Evolutionary conservation across 768 basidiomycete genomes (phyloP).

Genomic region (Lentinula detonsa): DNA sequence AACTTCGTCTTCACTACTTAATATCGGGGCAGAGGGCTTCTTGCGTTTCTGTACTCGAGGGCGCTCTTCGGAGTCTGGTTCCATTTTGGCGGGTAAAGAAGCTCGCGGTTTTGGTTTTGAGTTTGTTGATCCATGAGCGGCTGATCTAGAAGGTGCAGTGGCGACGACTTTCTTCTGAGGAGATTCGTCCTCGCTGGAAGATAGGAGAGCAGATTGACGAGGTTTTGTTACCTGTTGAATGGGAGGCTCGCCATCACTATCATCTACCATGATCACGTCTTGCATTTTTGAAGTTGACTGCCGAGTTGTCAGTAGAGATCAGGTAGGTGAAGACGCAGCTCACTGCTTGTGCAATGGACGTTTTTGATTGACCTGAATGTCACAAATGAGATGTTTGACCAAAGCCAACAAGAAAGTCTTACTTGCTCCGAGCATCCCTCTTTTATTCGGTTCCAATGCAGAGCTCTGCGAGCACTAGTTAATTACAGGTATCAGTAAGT

Average conservation of each 20-base stretch:
- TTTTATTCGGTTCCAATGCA: background rate
- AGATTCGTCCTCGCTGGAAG: background rate
- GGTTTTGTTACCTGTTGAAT: background rate
- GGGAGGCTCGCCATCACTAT: background rate
- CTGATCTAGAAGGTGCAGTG: background rate
- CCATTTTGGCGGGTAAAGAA: background rate
- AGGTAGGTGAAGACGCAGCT: background rate
- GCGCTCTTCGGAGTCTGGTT: background rate
- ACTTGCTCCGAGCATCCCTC: background rate
- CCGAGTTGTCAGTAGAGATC: background rate
- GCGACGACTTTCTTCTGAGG: background rate
- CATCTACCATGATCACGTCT: constrained; percentile 3
- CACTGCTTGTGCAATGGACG: background rate
- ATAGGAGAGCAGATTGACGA: background rate
- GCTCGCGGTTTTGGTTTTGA: background rate
- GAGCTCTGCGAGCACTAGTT: background rate
- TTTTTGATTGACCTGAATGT: background rate
- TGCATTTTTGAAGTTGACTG: background rate
- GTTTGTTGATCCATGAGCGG: background rate
- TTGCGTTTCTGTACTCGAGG: constrained; percentile 5
- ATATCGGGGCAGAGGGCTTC: constrained; percentile 5
- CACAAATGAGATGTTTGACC: background rate
- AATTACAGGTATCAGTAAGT: background rate
- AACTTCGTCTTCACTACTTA: constrained; percentile 12
- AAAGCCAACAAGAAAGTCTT: background rate